Percentiles rank a stretch among this genome's conserved stretches.
Conservation (phyloP, 306 rosid genomes). For the Cercis canadensis region DNA sequence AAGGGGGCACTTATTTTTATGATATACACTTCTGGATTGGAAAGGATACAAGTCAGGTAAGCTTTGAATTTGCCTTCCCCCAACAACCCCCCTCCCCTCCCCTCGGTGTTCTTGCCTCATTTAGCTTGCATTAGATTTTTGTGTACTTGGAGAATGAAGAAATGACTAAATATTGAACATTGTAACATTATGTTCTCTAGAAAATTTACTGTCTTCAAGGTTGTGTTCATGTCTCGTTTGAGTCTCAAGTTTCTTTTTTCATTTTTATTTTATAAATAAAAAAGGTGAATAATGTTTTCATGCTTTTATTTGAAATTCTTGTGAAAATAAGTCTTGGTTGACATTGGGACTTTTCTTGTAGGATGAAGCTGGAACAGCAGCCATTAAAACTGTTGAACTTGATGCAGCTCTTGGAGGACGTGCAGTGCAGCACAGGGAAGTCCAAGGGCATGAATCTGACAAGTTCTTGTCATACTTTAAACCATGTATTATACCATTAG, state of each 20-base stretch:
- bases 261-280: slow-evolving; percentile 6
- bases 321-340: slow-evolving; percentile 22
- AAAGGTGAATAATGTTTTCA: too few species aligned
- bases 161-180: slow-evolving; percentile 27
- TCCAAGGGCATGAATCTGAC: slow-evolving; percentile 97
- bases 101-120: slow-evolving; percentile 31
- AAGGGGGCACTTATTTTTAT: slow-evolving; percentile 78
- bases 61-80: slow-evolving; percentile 36
- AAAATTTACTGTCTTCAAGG: neutral
- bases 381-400: slow-evolving; percentile 91
- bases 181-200: neutral
- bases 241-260: neutral
- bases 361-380: slow-evolving; percentile 99
- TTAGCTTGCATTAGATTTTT: slow-evolving; percentile 4
- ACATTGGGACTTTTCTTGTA: slow-evolving; percentile 41
- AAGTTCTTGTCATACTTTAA: slow-evolving; percentile 95
- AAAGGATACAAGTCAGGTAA: slow-evolving; percentile 96
- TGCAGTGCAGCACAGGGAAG: slow-evolving; percentile 95
- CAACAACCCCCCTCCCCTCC: too few species aligned
- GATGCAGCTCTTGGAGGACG: slow-evolving; percentile 96
- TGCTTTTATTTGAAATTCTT: neutral
- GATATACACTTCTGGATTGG: slow-evolving; percentile 99
- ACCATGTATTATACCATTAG: slow-evolving; percentile 97
- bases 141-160: slow-evolving; percentile 3
- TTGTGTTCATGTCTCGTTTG: slow-evolving; percentile 15